These are phyloP conservation scores for Leccinum variicolor DNA, from an alignment of 768 basidiomycete species.

Conservation along the genomic window DNA sequence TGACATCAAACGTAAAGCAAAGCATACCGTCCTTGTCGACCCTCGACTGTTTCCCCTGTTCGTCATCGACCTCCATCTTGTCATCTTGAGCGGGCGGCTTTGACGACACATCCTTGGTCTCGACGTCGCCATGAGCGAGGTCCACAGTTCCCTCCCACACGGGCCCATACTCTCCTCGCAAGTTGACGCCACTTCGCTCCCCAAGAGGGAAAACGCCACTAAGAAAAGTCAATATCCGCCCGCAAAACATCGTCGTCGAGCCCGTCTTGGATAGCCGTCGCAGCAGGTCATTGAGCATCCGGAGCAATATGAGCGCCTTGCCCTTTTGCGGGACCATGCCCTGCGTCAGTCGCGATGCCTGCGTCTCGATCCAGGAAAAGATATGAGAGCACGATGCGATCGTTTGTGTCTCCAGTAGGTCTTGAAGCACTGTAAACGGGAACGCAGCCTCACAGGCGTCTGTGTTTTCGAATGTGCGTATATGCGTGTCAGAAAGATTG, in stretches of 20 bases:
- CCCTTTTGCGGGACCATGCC: conserved; percentile 84
- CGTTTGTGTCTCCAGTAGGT: conserved; percentile 82
- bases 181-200: conserved; percentile 88
- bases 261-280: conserved; percentile 85
- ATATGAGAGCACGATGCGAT: conserved; percentile 82
- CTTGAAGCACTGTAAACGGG: conserved; percentile 72
- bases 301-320: conserved; percentile 80
- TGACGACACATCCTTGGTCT: conserved; percentile 28
- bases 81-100: conserved; percentile 37
- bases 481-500: background rate
- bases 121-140: conserved; percentile 33
- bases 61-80: conserved; percentile 63
- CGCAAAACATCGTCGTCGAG: conserved; percentile 81
- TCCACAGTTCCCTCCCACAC: conserved; percentile 67
- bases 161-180: conserved; percentile 84
- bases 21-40: conserved; percentile 64
- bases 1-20: background rate
- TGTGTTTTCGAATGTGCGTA: conserved; percentile 22
- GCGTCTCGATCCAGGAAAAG: conserved; percentile 83
- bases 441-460: conserved; percentile 78
- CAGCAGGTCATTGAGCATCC: conserved; percentile 84
- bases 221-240: conserved; percentile 84
- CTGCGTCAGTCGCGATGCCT: conserved; percentile 65
- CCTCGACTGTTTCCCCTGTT: conserved; percentile 32
- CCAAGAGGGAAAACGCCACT: conserved; percentile 84